A percentile compares a stretch with the other conserved stretches of the same genome.
phyloP scores from a whole-genome alignment of 176 grass and related monocot genomes.

The Oryza officinalis region DNA sequence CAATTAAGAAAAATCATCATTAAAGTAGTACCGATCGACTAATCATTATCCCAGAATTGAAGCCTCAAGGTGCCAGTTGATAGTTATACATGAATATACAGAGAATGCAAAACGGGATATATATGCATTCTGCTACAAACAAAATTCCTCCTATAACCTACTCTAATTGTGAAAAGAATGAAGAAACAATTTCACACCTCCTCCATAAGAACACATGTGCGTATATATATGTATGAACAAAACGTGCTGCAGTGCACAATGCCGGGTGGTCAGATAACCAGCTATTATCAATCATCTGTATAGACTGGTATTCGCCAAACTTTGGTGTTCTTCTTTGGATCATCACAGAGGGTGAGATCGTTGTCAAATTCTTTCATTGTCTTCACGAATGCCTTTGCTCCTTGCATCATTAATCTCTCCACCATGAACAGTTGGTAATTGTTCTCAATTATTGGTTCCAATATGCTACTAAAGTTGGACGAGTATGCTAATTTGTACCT shows the following conservation, averaged over 20 bases:
- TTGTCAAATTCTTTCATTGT: constrained; percentile 75
- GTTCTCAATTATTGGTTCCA: constrained; percentile 62
- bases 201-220: neutral
- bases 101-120: neutral
- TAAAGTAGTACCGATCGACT: neutral
- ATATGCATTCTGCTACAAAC: constrained; percentile 3
- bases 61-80: neutral
- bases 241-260: neutral
- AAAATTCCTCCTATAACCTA: constrained; percentile 11
- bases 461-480: constrained; percentile 72
- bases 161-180: constrained; percentile 1
- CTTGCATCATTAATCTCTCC: constrained; percentile 68
- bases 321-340: constrained; percentile 74
- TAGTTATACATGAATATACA: constrained; percentile 42
- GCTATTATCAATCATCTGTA: constrained; percentile 39
- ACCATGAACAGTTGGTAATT: constrained; percentile 82
- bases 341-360: constrained; percentile 69
- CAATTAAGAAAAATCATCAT: neutral
- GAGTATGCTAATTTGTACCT: constrained; percentile 79
- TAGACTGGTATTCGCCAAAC: constrained; percentile 75
- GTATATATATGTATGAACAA: constrained; percentile 23
- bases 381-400: constrained; percentile 70
- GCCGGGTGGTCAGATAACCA: neutral
- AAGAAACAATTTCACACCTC: constrained; percentile 2
- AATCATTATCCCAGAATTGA: neutral